phyloP scores from a whole-genome alignment of 768 basidiomycete genomes.

The Termitomyces sp. region DNA sequence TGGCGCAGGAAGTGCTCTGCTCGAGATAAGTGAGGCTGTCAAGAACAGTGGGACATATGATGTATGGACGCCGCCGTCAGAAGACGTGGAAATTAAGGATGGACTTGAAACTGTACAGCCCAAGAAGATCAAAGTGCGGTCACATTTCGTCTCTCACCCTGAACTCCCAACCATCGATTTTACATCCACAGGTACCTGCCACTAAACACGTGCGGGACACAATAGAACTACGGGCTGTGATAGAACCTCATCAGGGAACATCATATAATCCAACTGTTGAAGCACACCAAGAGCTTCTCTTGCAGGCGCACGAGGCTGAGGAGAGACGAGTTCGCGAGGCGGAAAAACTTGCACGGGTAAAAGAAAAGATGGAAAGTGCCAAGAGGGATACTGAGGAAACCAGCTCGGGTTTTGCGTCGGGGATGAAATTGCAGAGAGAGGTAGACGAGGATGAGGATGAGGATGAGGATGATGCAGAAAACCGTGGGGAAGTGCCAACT shows the following conservation, averaged over 20 bases:
- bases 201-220: conserved; percentile 37
- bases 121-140: conserved; percentile 47
- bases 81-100: conserved; percentile 26
- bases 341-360: conserved; percentile 45
- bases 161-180: neutral
- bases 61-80: conserved; percentile 43
- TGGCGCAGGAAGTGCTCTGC: conserved; percentile 55
- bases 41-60: conserved; percentile 64
- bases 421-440: conserved; percentile 35
- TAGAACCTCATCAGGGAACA: conserved; percentile 71
- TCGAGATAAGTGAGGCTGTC: conserved; percentile 65
- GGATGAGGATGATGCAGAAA: conserved; percentile 30
- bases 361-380: conserved; percentile 50
- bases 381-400: conserved; percentile 22
- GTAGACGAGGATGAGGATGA: conserved; percentile 19
- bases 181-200: conserved; percentile 37
- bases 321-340: conserved; percentile 47
- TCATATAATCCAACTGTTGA: conserved; percentile 85
- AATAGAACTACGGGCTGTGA: conserved; percentile 62
- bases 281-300: conserved; percentile 67
- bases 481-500: conserved; percentile 21
- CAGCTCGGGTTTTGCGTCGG: neutral
- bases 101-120: conserved; percentile 36
- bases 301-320: conserved; percentile 63
- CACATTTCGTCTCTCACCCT: neutral